Evolutionary conservation across 2,329 filamentous ascomycete species (phyloP), one percentile per base, ranked within the genome.

Genomic region (Claviceps purpurea): DNA sequence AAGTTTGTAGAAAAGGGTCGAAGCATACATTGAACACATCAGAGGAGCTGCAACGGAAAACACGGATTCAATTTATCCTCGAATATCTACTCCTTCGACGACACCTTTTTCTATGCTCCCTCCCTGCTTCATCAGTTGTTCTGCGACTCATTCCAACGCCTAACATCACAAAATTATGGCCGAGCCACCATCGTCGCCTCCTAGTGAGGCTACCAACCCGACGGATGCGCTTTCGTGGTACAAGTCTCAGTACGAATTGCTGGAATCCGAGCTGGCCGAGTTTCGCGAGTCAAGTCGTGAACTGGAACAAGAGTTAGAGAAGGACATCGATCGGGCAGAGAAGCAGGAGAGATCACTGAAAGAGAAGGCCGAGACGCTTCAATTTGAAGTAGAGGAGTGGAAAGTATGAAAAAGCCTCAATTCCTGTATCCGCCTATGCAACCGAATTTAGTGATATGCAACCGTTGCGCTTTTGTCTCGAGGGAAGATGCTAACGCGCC

Each of bases 321-420:
- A 90, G 73, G 93, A 98, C 66, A 84, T 98, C 53, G 91, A 97
- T 62, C 85, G 88, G 45, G 90, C 90, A 45, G 93, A 98, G 74
- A 95, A 95, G 73, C 81, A 89, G 61, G 91, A 97, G 71, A 80
- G 89, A 57, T 75, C 82, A 57, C 70, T 96, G 60, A 84, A 90
- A 66, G 85, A 95, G 67, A 95, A 91, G 72, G 85, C 88, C 1
- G 91, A 97, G 68, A 78, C 76, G 40, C 69, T 95, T 56, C 81
- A 78, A 49, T 98, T 89, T 64, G 90, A 97, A 68, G 90, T 93
- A 0, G 89, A 97, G 54, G 93, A 98, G 70, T 98, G 93, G 93
- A 97, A 97, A 83, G 89, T 91, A 73, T 68, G 79, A 60, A 37
- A 14, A 37, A 34, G 11, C 30, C 30, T 4, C 3, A 4, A 34